These are phyloP conservation scores for Zea luxurians DNA, from an alignment of 176 grass and related monocot species.

Conservation along the genomic window DNA sequence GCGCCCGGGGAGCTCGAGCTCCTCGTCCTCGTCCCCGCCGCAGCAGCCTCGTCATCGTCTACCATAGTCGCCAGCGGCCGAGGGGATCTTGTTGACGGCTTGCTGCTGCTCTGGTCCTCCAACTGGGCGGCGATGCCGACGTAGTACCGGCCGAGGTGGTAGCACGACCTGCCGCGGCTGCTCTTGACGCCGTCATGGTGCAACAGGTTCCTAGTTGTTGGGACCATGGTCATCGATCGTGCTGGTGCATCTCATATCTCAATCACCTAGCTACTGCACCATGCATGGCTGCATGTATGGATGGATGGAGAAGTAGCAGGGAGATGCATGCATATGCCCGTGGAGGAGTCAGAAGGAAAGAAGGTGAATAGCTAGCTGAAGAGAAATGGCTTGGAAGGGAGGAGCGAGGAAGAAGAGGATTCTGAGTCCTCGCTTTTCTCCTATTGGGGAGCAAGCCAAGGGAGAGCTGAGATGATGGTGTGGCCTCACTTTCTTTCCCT, in stretches of 20 bases:
- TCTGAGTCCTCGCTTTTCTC: slow-evolving; percentile 17
- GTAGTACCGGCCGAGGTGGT: slow-evolving; percentile 36
- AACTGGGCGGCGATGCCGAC: slow-evolving; percentile 37
- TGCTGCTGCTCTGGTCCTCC: slow-evolving; percentile 25
- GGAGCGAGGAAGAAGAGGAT: slow-evolving; percentile 9
- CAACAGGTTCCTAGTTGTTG: slow-evolving; percentile 56
- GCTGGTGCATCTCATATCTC: slow-evolving; percentile 41
- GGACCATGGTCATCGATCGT: slow-evolving; percentile 58
- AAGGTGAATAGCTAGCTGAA: background rate
- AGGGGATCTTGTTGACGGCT: slow-evolving; percentile 23
- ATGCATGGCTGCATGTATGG: too few species aligned
- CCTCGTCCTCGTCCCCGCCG: slow-evolving; percentile 20
- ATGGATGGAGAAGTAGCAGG: slow-evolving; percentile 12
- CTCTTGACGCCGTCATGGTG: slow-evolving; percentile 44
- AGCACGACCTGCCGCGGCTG: slow-evolving; percentile 20
- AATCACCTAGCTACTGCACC: background rate
- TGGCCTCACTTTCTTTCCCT: slow-evolving; percentile 39
- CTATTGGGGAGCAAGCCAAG: slow-evolving; percentile 25
- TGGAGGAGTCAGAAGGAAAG: slow-evolving; percentile 12
- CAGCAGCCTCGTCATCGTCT: slow-evolving; percentile 22
- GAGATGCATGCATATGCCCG: background rate
- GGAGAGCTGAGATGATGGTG: slow-evolving; percentile 26
- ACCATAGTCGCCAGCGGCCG: slow-evolving; percentile 43
- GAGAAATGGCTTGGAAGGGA: slow-evolving; percentile 15
- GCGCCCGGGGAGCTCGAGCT: slow-evolving; percentile 25